Evolutionary conservation across 192 early-diverging fungal genomes (phyloP), one percentile per base, ranked within the genome.

Genomic region (Coemansia sp.): DNA sequence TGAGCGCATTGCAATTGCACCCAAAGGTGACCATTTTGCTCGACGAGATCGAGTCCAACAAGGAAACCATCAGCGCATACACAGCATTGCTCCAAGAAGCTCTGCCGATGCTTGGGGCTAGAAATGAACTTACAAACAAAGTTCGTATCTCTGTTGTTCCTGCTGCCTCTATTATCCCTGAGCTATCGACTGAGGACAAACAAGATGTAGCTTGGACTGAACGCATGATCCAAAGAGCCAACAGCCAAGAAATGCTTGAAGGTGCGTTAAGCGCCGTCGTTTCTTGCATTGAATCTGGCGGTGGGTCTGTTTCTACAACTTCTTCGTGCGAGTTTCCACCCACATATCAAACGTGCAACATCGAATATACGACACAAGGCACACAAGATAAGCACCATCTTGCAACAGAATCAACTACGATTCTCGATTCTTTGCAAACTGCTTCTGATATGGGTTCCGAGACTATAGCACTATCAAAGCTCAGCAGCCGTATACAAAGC

Each of bases 401-500:
- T 25, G 48, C 48, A 51, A 9, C 48, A 7, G 31, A 34, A 33
- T 18, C 30, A 33, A 26, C 4, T 12, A 31, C 7, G 2, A 33
- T 34, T 13, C 6, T 34, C 18, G 55, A 57, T 57, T n/a, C 30
- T 7, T 34, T 57, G 55, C 13, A 1, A 21, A 10, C 16, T 34
- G n/a, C 29, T 20, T 57, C 31, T 30, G 30, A 9, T 4, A 6
- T 18, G 31, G n/a, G 30, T 31, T 18, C n/a, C 2, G 30, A 57
- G 15, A 57, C 31, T 9, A 9, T 9, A 1, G 18, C 31, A 18
- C 56, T 74, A 25, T 67, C 67, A 12, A 43, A 39, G 23, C 52
- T 56, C n/a, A 79, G 77, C 66, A 63, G 39, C 34, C 43, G 42
- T 40, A 64, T 79, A 20, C 77, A 79, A 35, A 40, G 31, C 2